Evolutionary conservation across 1,284 basidiomycete species (phyloP), one percentile per base, ranked within the genome.

Genomic region (Ceratorhiza oryzae-sativae): DNA sequence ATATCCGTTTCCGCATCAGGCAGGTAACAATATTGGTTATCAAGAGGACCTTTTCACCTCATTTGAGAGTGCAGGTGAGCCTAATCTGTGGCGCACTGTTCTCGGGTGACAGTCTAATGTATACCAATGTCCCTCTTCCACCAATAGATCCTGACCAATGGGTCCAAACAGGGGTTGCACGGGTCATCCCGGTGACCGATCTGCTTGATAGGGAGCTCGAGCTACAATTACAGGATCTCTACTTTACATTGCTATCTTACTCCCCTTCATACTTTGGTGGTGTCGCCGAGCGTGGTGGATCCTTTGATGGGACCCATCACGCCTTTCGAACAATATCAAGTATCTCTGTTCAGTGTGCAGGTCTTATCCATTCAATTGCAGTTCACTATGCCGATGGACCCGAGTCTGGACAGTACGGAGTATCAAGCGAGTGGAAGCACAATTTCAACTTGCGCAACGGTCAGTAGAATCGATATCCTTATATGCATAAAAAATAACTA

Each of bases 301-400:
- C 62, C 30, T 65, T 65, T 23, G 62, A 65, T 46, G 45, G 34
- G 5, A 51, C 45, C 25, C 23, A 27, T 23, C 48, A 51, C 39
- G 62, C 46, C 3, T 23, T 51, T 3, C 48, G 49, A 18, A 65
- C 62, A 32, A 34, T 51, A 1, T 51, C 46, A 9, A 36, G 10
- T 15, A 32, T 65, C 5, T 6, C 20, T 6, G 8, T 65, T 8
- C 20, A 36, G 5, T 51, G 23, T 3, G 13, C 5, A 13, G 34
- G 27, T 27, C 25, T 34, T 51, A 12, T 65, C 2, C 34, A 65
- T 10, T 49, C 62, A 18, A 3, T 65, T 10, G 30, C 25, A 4
- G 45, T 65, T 0, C 18, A 10, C 25, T 65, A 65, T 39, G 15
- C 20, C 10, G 41, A 48, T 51, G 46, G 27, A 9, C 12, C 23